Evolutionary conservation across 257 asterid genomes (phyloP).

Genomic region (Solanum pimpinellifolium): DNA sequence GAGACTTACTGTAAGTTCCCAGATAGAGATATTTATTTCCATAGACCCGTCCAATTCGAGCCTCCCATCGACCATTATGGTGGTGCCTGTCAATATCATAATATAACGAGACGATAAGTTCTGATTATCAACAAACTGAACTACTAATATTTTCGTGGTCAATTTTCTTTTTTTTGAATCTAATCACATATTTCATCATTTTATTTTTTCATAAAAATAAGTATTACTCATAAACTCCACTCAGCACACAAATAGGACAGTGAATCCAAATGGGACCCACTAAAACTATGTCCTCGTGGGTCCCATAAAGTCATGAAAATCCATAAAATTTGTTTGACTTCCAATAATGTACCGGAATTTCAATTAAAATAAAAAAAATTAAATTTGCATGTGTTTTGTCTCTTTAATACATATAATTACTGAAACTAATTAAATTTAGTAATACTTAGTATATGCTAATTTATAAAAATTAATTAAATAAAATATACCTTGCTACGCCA

Average conservation of each 20-base stretch:
- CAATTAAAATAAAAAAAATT: background rate
- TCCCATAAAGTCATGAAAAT: background rate
- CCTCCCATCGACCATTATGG: conserved; percentile 98
- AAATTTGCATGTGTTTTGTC: background rate
- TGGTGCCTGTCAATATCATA: conserved; percentile 62
- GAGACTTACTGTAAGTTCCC: conserved; percentile 56
- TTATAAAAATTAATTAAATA: background rate
- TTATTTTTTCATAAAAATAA: background rate
- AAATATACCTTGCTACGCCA: conserved; percentile 72
- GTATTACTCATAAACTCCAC: background rate
- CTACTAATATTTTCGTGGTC: background rate
- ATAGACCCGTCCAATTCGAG: conserved; percentile 73
- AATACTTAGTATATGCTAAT: background rate
- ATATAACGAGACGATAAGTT: background rate
- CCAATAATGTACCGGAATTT: background rate
- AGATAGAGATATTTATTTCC: conserved; percentile 86
- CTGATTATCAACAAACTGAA: background rate
- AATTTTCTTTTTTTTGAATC: background rate
- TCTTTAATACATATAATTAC: background rate
- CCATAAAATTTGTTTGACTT: background rate
- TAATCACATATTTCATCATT: background rate
- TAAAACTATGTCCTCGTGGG: background rate
- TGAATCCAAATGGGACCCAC: conserved; percentile 4
- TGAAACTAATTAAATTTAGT: background rate
- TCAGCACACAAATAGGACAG: background rate